Evolutionary conservation across 192 early-diverging fungal species (phyloP), one percentile per base, ranked within the genome.

Genomic region (Umbelopsis ramanniana): DNA sequence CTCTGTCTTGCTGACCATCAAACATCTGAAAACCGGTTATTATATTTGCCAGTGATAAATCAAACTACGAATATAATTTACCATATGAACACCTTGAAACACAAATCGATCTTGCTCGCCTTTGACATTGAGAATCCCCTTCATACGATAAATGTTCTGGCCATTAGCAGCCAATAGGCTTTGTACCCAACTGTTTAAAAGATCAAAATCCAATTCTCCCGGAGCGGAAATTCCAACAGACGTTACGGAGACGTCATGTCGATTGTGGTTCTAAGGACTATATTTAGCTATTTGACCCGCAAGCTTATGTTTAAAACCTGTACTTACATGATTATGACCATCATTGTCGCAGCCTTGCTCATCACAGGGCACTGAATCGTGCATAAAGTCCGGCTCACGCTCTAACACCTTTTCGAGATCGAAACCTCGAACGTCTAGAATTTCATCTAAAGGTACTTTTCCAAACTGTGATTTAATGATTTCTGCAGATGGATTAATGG

Each of bases 61-160:
- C 8, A 12, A 2, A 23, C 52, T 29, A 24, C 29, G 55, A 46
- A 15, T 48, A 19, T 38, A 72, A 29, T 46, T 50, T 71, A 76
- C 77, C 37, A 71, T 74, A 14, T 54, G 73, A n/a, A 79, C 77
- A n/a, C 77, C 77, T 63, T 79, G 77, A 46, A 79, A 74, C n/a
- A 79, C 47, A 23, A 71, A 79, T 33, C 73, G 69, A 60, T 79
- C 52, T 10, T 66, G 40, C 19, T 74, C 73, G 38, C 73, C 77
- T 33, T 71, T 50, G 14, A 72, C 53, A 37, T 74, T 66, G 17
- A 79, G 50, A 23, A 79, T 71, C 14, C 77, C 77, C 22, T 79
- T 79, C 45, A 79, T 71, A 6, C 77, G 77, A 40, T 79, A 79
- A 23, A 79, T 74, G 11, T 79, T 46, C 8, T 68, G 52, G 0